Evolutionary conservation across 768 basidiomycete species (phyloP).

Genomic region (Polyporus arcularius): DNA sequence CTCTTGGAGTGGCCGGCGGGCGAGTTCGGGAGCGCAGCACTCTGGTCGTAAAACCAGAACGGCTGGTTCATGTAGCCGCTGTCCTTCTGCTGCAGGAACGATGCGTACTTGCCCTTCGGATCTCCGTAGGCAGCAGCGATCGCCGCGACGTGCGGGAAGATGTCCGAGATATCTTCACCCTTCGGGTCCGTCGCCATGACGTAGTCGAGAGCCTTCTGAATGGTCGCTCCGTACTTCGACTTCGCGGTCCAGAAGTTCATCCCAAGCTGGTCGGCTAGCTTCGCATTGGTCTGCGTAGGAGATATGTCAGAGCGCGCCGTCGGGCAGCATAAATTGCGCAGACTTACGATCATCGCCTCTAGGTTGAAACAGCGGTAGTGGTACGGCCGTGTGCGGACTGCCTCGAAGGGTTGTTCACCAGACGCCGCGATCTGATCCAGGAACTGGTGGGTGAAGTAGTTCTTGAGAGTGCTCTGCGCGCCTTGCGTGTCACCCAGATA

Average conservation of each 20-base stretch:
- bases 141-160: constrained; percentile 52
- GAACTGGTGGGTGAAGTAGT: constrained; percentile 45
- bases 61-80: constrained; percentile 38
- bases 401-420: constrained; percentile 62
- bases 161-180: constrained; percentile 40
- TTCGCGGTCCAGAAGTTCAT: constrained; percentile 47
- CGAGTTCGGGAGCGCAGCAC: constrained; percentile 39
- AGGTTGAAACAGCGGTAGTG: constrained; percentile 64
- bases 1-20: constrained; percentile 32
- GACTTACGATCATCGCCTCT: constrained; percentile 55
- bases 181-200: constrained; percentile 44
- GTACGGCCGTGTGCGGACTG: constrained; percentile 52
- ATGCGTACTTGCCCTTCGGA: constrained; percentile 48
- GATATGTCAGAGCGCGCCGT: not conserved
- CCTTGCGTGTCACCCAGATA: constrained; percentile 41
- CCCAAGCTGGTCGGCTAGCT: constrained; percentile 54
- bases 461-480: constrained; percentile 38
- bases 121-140: constrained; percentile 57
- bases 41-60: constrained; percentile 53
- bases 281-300: constrained; percentile 46
- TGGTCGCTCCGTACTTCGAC: constrained; percentile 51
- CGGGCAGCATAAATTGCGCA: not conserved
- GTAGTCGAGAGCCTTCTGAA: constrained; percentile 54
- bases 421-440: constrained; percentile 48
- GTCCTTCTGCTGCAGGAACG: constrained; percentile 40